These are phyloP conservation scores for Chaetomidium leptoderma DNA, from an alignment of 495 filamentous ascomycete genomes.

Conservation along the genomic window DNA sequence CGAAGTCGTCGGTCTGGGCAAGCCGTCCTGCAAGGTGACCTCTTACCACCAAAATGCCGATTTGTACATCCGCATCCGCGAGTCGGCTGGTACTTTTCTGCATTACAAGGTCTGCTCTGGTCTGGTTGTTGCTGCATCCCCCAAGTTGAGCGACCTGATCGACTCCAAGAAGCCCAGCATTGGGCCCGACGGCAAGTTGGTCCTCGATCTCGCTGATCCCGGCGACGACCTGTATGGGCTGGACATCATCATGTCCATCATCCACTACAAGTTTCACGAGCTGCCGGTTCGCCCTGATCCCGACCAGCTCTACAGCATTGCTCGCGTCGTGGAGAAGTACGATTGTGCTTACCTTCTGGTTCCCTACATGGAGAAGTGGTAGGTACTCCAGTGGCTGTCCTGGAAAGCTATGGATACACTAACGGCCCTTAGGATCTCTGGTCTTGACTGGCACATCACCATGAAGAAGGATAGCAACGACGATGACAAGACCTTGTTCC, in stretches of 20 bases:
- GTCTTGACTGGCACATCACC: conserved; percentile 15
- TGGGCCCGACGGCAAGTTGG: conserved; percentile 1
- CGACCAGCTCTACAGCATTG: conserved; percentile 19
- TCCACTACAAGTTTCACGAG: conserved; percentile 27
- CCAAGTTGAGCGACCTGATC: conserved; percentile 15
- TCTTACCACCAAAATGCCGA: conserved; percentile 24
- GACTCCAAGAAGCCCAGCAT: conserved; percentile 4
- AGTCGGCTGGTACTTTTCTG: not conserved
- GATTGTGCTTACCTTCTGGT: conserved; percentile 18
- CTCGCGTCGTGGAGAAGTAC: conserved; percentile 21
- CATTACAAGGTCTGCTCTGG: conserved; percentile 13
- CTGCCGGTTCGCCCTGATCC: conserved; percentile 15
- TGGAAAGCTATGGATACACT: not conserved
- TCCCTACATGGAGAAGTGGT: conserved; percentile 21
- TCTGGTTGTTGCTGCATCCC: conserved; percentile 18
- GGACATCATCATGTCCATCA: conserved; percentile 24
- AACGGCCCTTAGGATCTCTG: conserved; percentile 1
- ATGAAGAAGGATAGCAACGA: conserved; percentile 6
- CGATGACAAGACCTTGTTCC: conserved; percentile 21
- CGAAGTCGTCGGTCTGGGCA: not conserved
- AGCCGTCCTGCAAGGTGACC: not conserved
- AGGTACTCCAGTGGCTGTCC: not conserved
- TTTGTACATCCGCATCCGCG: conserved; percentile 13
- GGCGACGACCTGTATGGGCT: conserved; percentile 10
- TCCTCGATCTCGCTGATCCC: conserved; percentile 13